Evolutionary conservation across 805 yeast species (phyloP).

Genomic region (Ogataea methanolica): DNA sequence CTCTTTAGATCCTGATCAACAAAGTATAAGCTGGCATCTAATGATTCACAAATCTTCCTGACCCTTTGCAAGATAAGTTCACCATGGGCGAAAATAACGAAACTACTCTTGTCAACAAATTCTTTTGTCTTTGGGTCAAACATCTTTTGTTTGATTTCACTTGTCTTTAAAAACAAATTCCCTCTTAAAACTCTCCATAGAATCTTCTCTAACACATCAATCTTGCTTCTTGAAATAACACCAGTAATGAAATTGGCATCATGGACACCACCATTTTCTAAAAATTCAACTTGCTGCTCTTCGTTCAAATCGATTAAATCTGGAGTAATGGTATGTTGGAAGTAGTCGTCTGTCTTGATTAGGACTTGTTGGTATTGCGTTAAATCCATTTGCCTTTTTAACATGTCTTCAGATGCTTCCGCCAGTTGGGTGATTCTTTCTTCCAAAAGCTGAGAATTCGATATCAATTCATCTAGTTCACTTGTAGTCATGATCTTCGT

Average conservation of each 20-base stretch:
- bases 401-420: conserved; percentile 61
- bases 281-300: conserved; percentile 32
- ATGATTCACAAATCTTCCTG: conserved; percentile 79
- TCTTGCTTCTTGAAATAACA: conserved; percentile 68
- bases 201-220: conserved; percentile 71
- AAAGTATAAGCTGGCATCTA: conserved; percentile 74
- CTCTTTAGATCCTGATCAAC: conserved; percentile 42
- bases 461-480: conserved; percentile 67
- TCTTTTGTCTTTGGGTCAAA: conserved; percentile 56
- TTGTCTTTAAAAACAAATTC: conserved; percentile 72
- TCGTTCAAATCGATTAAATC: conserved; percentile 27
- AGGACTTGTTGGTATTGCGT: conserved; percentile 68
- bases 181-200: conserved; percentile 94
- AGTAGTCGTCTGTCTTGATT: conserved; percentile 45
- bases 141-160: conserved; percentile 65
- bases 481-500: conserved; percentile 22
- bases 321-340: conserved; percentile 23
- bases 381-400: conserved; percentile 57
- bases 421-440: conserved; percentile 67
- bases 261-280: conserved; percentile 34
- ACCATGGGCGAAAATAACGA: conserved; percentile 92
- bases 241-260: conserved; percentile 65
- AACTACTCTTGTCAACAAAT: conserved; percentile 68
- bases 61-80: conserved; percentile 65
- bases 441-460: conserved; percentile 64